These are phyloP conservation scores for Bipolaris oryzae DNA, from an alignment of 2,329 filamentous ascomycete species.

Conservation along the genomic window DNA sequence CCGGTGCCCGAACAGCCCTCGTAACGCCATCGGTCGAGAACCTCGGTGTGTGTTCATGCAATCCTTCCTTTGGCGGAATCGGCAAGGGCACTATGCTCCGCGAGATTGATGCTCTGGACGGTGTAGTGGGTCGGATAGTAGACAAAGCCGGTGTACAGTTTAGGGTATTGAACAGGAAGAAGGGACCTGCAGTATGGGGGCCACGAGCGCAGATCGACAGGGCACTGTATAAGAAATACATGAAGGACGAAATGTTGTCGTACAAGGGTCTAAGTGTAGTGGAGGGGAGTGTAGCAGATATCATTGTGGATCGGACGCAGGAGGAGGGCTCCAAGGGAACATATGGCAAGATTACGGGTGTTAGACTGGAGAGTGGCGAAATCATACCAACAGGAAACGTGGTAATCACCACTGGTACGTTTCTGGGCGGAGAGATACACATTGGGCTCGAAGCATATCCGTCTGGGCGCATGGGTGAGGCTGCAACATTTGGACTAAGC, in stretches of 20 bases:
- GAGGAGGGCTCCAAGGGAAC: constrained; percentile 54
- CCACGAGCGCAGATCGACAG: constrained; percentile 96
- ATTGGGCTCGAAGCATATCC: constrained; percentile 86
- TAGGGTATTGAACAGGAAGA: constrained; percentile 82
- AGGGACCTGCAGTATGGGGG: constrained; percentile 96
- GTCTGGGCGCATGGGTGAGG: constrained; percentile 90
- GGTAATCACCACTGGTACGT: constrained; percentile 95
- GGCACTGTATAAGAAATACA: constrained; percentile 83
- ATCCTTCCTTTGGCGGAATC: constrained; percentile 97
- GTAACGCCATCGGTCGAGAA: constrained; percentile 88
- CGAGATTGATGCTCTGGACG: constrained; percentile 93
- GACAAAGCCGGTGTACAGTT: constrained; percentile 97
- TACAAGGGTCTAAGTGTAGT: constrained; percentile 84
- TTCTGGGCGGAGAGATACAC: constrained; percentile 94
- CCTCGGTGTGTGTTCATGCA: constrained; percentile 93
- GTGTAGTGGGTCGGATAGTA: constrained; percentile 83
- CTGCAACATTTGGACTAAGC: constrained; percentile 88
- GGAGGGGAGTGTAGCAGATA: constrained; percentile 88
- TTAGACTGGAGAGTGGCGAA: constrained; percentile 85
- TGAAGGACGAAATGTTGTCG: constrained; percentile 80
- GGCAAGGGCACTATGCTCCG: constrained; percentile 96
- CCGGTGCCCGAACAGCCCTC: constrained; percentile 86
- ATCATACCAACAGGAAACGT: constrained; percentile 80
- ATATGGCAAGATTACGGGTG: constrained; percentile 78
- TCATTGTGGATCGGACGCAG: constrained; percentile 70